Conservation (phyloP, 2,329 filamentous ascomycete genomes). For the Aspergillus tamarii region DNA sequence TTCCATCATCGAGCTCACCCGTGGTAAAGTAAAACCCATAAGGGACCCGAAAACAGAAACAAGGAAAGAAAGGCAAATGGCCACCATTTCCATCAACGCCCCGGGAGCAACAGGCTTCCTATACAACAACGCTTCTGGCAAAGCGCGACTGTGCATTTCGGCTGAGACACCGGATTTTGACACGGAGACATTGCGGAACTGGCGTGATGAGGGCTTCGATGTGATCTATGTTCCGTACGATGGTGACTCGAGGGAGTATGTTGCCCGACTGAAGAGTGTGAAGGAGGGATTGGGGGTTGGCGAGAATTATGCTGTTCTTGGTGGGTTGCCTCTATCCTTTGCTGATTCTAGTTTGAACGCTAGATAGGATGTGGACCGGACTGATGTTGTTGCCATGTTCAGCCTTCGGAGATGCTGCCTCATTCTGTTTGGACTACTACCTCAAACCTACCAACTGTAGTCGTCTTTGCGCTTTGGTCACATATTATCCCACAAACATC, state of each 20-base stretch:
- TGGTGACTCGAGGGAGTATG: slow-evolving; percentile 54
- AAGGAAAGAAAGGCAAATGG: slow-evolving; percentile 51
- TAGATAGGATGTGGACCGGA: no score
- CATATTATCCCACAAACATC: slow-evolving; percentile 65
- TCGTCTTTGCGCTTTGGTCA: slow-evolving; percentile 60
- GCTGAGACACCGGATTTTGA: slow-evolving; percentile 54
- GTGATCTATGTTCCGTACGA: slow-evolving; percentile 61
- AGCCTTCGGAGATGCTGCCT: slow-evolving; percentile 67
- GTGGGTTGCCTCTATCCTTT: slow-evolving; percentile 41
- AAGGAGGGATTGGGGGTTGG: slow-evolving; percentile 59
- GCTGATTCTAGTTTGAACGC: not conserved
- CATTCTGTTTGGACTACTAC: slow-evolving; percentile 61
- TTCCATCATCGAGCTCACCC: not conserved
- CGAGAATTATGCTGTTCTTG: slow-evolving; percentile 66
- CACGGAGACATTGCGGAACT: slow-evolving; percentile 55
- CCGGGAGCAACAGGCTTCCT: slow-evolving; percentile 37
- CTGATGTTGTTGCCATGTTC: not conserved
- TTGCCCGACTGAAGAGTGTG: slow-evolving; percentile 54
- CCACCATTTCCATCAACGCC: slow-evolving; percentile 37
- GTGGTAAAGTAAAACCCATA: not conserved
- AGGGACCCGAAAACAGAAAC: not conserved
- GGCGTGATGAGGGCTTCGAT: slow-evolving; percentile 64
- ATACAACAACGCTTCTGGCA: slow-evolving; percentile 37
- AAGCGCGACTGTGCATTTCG: slow-evolving; percentile 38
- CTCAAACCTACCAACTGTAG: slow-evolving; percentile 58